These are phyloP conservation scores for Nectriaceae sp. DNA, from an alignment of 2,329 filamentous ascomycete genomes.

Conservation along the genomic window DNA sequence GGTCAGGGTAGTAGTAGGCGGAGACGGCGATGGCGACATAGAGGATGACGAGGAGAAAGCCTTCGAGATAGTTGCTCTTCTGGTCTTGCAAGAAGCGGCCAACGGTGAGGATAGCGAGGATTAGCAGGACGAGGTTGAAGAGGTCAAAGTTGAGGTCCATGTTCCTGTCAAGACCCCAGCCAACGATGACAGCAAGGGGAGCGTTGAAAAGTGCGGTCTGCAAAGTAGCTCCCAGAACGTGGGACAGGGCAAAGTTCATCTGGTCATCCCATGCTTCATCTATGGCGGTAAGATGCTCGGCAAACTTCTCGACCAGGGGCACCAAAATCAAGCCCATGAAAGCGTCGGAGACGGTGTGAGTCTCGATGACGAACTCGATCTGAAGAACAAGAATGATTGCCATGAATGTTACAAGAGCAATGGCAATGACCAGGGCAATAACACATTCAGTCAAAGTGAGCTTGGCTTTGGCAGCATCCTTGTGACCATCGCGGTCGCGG, in stretches of 20 bases:
- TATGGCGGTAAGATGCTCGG: conserved; percentile 81
- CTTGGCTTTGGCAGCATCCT: conserved; percentile 63
- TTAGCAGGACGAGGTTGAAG: conserved; percentile 80
- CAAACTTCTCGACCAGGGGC: conserved; percentile 81
- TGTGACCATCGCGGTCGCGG: conserved; percentile 63
- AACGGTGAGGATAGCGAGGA: conserved; percentile 83
- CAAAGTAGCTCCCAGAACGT: conserved; percentile 83
- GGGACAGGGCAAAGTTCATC: conserved; percentile 83
- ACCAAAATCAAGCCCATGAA: conserved; percentile 74
- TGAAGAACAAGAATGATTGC: conserved; percentile 73
- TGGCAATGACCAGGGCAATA: conserved; percentile 62
- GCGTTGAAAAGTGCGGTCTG: conserved; percentile 90
- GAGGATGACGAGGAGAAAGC: conserved; percentile 72
- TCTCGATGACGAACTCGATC: conserved; percentile 61
- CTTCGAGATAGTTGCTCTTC: conserved; percentile 90
- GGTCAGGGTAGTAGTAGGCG: conserved; percentile 58
- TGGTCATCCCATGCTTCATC: conserved; percentile 84
- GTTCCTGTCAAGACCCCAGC: conserved; percentile 70
- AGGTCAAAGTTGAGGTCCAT: conserved; percentile 86
- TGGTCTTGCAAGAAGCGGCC: conserved; percentile 86
- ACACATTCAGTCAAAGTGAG: conserved; percentile 75
- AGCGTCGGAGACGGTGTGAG: conserved; percentile 49
- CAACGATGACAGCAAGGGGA: conserved; percentile 79
- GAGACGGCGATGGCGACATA: conserved; percentile 63
- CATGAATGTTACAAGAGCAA: conserved; percentile 72